A percentile compares a stretch with the other conserved stretches of the same genome.
Evolutionary conservation across 768 basidiomycete species (phyloP).

Genomic region (Podaxis carcinomalis): DNA sequence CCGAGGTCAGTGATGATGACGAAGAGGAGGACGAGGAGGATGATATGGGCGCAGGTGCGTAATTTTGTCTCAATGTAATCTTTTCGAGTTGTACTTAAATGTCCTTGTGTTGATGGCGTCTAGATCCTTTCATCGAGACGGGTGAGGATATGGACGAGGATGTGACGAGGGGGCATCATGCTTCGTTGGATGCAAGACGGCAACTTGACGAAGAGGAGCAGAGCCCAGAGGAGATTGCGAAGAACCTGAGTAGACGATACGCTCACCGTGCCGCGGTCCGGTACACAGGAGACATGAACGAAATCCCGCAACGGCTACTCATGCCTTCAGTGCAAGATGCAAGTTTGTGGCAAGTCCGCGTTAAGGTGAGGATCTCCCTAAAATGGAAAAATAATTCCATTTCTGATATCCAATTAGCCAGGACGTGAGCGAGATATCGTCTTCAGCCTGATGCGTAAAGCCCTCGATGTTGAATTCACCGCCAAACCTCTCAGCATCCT

Average conservation of each 20-base stretch:
- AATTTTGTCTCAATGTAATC: neutral
- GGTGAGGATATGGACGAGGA: slow-evolving; percentile 66
- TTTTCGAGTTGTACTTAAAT: slow-evolving; percentile 7
- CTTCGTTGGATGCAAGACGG: slow-evolving; percentile 59
- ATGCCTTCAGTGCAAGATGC: slow-evolving; percentile 98
- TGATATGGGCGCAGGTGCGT: slow-evolving; percentile 55
- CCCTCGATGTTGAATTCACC: slow-evolving; percentile 77
- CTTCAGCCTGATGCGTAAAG: slow-evolving; percentile 92
- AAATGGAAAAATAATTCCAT: neutral
- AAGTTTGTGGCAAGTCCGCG: slow-evolving; percentile 91
- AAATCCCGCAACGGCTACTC: slow-evolving; percentile 85
- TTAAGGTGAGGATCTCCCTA: slow-evolving; percentile 62
- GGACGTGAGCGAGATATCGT: slow-evolving; percentile 93
- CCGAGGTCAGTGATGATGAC: slow-evolving; percentile 95
- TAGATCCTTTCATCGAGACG: slow-evolving; percentile 72
- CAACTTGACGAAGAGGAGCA: slow-evolving; percentile 68
- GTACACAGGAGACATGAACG: slow-evolving; percentile 90
- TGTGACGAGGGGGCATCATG: slow-evolving; percentile 54
- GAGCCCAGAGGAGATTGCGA: slow-evolving; percentile 82
- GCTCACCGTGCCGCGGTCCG: slow-evolving; percentile 58
- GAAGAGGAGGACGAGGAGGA: slow-evolving; percentile 88
- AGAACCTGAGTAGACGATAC: slow-evolving; percentile 76
- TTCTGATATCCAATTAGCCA: slow-evolving; percentile 40
- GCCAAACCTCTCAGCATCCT: slow-evolving; percentile 79
- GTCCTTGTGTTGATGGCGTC: neutral